Evolutionary conservation across 495 filamentous ascomycete genomes (phyloP).

Genomic region (Penicillium alfredii): DNA sequence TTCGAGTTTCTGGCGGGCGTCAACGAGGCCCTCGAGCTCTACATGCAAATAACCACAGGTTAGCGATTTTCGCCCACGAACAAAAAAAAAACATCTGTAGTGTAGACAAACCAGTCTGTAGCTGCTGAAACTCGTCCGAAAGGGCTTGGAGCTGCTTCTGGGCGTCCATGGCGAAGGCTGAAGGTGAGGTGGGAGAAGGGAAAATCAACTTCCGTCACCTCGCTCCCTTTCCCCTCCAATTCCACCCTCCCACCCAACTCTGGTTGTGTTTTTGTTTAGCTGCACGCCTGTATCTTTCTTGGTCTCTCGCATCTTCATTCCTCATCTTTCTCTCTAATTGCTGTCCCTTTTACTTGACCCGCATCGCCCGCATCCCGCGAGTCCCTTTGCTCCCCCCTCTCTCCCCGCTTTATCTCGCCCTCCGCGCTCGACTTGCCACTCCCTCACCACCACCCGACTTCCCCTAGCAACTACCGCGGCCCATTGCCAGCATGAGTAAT

Average conservation of each 20-base stretch:
- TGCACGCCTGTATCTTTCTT: slow-evolving; percentile 4
- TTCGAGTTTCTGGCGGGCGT: slow-evolving; percentile 87
- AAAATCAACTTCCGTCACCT: slow-evolving; percentile 22
- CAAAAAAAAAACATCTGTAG: too few species aligned
- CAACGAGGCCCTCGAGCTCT: slow-evolving; percentile 74
- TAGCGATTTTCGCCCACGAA: slow-evolving; percentile 1
- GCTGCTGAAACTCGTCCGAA: slow-evolving; percentile 77
- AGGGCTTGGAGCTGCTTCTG: slow-evolving; percentile 71
- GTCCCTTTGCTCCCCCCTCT: slow-evolving; percentile 12
- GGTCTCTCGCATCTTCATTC: too few species aligned
- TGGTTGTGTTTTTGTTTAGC: slow-evolving; percentile 3
- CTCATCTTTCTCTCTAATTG: too few species aligned
- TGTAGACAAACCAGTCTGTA: slow-evolving; percentile 64
- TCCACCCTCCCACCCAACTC: slow-evolving; percentile 11
- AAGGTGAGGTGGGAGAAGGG: slow-evolving; percentile 19
- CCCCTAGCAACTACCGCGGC: slow-evolving; percentile 1
- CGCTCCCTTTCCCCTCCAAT: slow-evolving; percentile 15
- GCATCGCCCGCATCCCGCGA: slow-evolving; percentile 11
- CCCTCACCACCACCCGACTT: slow-evolving; percentile 6
- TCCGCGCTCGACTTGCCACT: slow-evolving; percentile 21
- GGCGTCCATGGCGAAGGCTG: slow-evolving; percentile 42
- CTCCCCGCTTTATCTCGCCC: slow-evolving; percentile 24
- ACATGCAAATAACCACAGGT: slow-evolving; percentile 7
- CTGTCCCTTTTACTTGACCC: too few species aligned
- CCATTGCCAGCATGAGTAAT: slow-evolving; percentile 69